Evolutionary conservation across 2,329 filamentous ascomycete species (phyloP), one percentile per base, ranked within the genome.

Genomic region (Pseudocercospora cruenta): DNA sequence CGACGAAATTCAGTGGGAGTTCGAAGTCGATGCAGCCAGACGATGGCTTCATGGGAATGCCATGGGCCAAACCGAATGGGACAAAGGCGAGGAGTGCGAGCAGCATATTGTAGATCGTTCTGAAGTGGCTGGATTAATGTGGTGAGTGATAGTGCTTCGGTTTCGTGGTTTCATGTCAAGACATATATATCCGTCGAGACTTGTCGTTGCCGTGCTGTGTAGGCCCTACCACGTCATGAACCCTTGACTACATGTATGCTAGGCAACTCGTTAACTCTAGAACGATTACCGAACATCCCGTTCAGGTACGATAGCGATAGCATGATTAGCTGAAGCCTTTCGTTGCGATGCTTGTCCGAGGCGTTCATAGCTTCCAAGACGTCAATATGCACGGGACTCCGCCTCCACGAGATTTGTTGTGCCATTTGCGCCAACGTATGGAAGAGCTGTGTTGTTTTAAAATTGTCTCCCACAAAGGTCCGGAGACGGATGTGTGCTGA

Each of bases 11-110:
- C 7, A 69, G 49, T 3, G 62, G 58, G 8, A 61, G 19, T 19
- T 43, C 53, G 58, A 69, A 67, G 24, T 69, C 43, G 28, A 63
- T 60, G 59, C 67, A 69, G 9, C 51, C 36, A 54, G 62, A 60
- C n/a, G 66, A 33, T 8, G 31, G 26, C 16, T 33, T 36, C 7
- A 4, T 28, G 24, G 45, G 19, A 49, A 24, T 24, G 19, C 26
- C 26, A 47, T 49, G n/a, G 21, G 47, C 26, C 12, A 19, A 28
- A 7, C 33, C 8, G 43, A 28, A 26, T 33, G 49, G 43, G 10
- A 54, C 24, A 14, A 61, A 7, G n/a, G 59, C 59, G 26, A 61
- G 14, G 16, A 58, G 26, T 21, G 54, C 24, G 28, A 58, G 28
- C 16, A 33, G 24, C 22, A 28, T 58, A 28, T 31, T 31, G 9